Evolutionary conservation across 352 stramenopile species (phyloP).

Genomic region (Phytophthora constricta): DNA sequence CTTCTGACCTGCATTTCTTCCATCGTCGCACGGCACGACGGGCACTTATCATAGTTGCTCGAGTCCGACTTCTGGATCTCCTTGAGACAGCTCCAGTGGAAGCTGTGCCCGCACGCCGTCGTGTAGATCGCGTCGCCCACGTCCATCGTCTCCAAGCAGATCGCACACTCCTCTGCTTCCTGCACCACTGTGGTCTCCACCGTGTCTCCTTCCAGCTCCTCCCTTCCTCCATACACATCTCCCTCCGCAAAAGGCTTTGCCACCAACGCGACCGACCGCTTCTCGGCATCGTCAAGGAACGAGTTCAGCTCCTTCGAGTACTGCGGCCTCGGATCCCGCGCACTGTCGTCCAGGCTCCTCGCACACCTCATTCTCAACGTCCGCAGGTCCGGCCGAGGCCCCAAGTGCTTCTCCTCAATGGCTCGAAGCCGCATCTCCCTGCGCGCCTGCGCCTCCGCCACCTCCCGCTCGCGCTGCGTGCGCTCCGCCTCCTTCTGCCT

Average conservation of each 20-base stretch:
- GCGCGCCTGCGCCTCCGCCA: slow-evolving; percentile 50
- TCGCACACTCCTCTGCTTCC: slow-evolving; percentile 84
- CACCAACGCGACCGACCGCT: slow-evolving; percentile 55
- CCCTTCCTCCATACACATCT: slow-evolving; percentile 34
- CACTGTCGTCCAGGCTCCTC: slow-evolving; percentile 65
- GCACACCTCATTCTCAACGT: slow-evolving; percentile 45
- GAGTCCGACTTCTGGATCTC: slow-evolving; percentile 82
- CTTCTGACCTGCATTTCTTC: slow-evolving; percentile 86
- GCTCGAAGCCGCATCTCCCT: slow-evolving; percentile 50
- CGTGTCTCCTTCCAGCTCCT: slow-evolving; percentile 14
- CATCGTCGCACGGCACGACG: slow-evolving; percentile 80
- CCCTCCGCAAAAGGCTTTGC: slow-evolving; percentile 35
- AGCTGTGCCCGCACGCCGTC: slow-evolving; percentile 83
- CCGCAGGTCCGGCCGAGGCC: slow-evolving; percentile 52
- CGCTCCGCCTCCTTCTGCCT: slow-evolving; percentile 63
- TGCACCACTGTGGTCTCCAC: slow-evolving; percentile 56
- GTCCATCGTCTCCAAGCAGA: slow-evolving; percentile 85
- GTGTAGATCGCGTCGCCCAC: slow-evolving; percentile 85
- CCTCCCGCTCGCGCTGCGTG: slow-evolving; percentile 53
- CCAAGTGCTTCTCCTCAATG: slow-evolving; percentile 69
- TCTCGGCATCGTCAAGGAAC: slow-evolving; percentile 68
- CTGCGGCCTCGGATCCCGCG: slow-evolving; percentile 34
- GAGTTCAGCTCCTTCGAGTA: slow-evolving; percentile 53
- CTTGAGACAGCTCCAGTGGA: slow-evolving; percentile 87
- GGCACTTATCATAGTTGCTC: slow-evolving; percentile 87